Base-by-base conservation (phyloP, 1,284 basidiomycete genomes). In the Sanghuangporus baumii region DNA sequence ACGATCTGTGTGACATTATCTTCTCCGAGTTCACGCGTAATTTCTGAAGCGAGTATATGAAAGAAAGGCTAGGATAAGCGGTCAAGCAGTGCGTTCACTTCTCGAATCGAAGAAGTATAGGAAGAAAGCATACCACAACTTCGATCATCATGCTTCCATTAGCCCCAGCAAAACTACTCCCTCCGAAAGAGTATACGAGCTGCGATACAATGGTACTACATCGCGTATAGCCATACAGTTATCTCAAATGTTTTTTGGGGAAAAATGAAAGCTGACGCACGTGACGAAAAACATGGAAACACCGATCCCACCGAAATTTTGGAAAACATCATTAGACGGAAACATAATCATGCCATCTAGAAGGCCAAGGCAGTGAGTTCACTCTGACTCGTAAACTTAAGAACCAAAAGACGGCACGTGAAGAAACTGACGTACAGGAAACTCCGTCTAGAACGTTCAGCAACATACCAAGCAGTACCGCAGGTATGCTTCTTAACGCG, bases 61-160 rank as follows among this genome's bases (percentile, higher is more conserved):
- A 96, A 97, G 78, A 98, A 98, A 0, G 96, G 96, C 88, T 91
- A 55, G 9, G 6, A 41, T 31, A 3, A 46, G 43, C 20, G 38
- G 26, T 23, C 6, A 43, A 31, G 4, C n/a, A n/a, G 11, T n/a
- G 12, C 12, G 41, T 31, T 6, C 63, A 9, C 41, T 16, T 34
- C 31, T n/a, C 26, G 18, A 12, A 37, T 23, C n/a, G 2, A 36
- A 20, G 43, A 20, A 36, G 12, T 20, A n/a, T 8, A 63, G 18
- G n/a, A 59, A 20, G 5, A 55, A 16, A 38, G 84, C 88, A 62
- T 73, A 92, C 89, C 67, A 97, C 93, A 11, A 95, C 93, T 74
- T 98, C 96, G 66, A 98, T 98, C 94, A 98, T 97, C 95, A 98
- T 98, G 60, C 92, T 96, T 8, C 95, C 95, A 75, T 97, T 98